phyloP scores from a whole-genome alignment of 148 eudicot species.

The Persicaria maculosa region DNA sequence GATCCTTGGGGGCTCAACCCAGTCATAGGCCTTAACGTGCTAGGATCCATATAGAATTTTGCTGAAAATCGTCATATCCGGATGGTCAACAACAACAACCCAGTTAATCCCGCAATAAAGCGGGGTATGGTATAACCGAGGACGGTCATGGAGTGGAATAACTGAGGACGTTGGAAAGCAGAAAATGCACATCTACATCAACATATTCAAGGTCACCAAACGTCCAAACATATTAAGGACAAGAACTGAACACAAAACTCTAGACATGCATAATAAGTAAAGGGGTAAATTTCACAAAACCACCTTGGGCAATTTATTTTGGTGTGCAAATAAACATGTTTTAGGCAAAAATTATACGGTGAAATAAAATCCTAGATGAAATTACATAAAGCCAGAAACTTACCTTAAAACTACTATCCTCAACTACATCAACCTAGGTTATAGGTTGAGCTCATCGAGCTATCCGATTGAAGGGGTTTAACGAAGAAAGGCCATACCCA shows the following conservation, averaged over 20 bases:
- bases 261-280: not conserved
- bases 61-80: slow-evolving; percentile 95
- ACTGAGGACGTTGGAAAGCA: slow-evolving; percentile 88
- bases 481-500: slow-evolving; percentile 67
- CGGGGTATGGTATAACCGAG: no score
- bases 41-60: slow-evolving; percentile 90
- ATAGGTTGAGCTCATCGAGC: slow-evolving; percentile 92
- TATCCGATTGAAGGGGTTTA: slow-evolving; percentile 49
- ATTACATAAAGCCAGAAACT: not conserved
- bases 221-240: not conserved
- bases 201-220: not conserved
- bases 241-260: not conserved
- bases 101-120: no score
- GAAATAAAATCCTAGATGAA: not conserved
- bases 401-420: slow-evolving; percentile 71
- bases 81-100: slow-evolving; percentile 30
- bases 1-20: slow-evolving; percentile 78
- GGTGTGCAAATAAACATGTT: no score
- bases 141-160: slow-evolving; percentile 75
- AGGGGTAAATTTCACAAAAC: not conserved
- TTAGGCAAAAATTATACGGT: not conserved
- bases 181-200: slow-evolving; percentile 92
- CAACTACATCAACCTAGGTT: slow-evolving; percentile 73
- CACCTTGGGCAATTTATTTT: not conserved
- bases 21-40: slow-evolving; percentile 93